Evolutionary conservation across 208 protist species (phyloP).

Genomic region (Angomonas ambiguus): DNA sequence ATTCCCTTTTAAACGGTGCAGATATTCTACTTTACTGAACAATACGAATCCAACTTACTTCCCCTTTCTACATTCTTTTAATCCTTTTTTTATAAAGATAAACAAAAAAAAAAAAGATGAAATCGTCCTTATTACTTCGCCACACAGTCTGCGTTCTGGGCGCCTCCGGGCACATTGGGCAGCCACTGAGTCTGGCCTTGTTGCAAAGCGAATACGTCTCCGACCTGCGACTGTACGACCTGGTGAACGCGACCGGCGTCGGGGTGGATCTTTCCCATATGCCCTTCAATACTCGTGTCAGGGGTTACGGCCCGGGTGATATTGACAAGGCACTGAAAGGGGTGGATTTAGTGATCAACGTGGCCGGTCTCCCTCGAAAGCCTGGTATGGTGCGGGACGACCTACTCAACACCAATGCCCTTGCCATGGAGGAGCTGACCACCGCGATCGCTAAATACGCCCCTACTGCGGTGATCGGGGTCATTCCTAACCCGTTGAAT

Average conservation of each 20-base stretch:
- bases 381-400: constrained; percentile 91
- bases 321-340: neutral
- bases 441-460: constrained; percentile 64
- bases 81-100: neutral
- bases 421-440: constrained; percentile 77
- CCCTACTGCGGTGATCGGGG: constrained; percentile 75
- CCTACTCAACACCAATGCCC: constrained; percentile 93
- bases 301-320: neutral
- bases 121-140: neutral
- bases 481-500: constrained; percentile 95
- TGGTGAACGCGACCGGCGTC: constrained; percentile 35
- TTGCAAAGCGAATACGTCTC: constrained; percentile 18
- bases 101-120: neutral
- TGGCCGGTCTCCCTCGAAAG: neutral
- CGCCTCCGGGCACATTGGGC: neutral
- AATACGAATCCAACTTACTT: too few relatives aligned
- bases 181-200: neutral
- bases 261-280: constrained; percentile 52
- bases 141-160: neutral
- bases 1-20: too few relatives aligned
- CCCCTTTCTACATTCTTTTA: too few relatives aligned
- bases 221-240: constrained; percentile 28
- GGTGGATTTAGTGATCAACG: neutral
- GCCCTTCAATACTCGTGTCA: neutral
- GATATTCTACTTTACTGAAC: too few relatives aligned